Conservation (phyloP, 2,329 filamentous ascomycete species). For the Alternaria solani region DNA sequence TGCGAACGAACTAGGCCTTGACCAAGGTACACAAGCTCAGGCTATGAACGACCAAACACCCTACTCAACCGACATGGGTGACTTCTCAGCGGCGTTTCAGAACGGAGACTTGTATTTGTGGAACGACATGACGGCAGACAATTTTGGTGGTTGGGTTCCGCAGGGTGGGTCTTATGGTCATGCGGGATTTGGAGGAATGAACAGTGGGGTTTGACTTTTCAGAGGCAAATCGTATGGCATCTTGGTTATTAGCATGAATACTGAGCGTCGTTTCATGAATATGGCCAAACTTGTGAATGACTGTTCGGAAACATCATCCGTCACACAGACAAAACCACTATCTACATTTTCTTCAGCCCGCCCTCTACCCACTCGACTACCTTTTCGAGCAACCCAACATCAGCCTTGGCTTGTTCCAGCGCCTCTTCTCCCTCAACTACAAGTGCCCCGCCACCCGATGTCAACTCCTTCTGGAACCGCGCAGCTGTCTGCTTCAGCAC, state of each 20-base stretch:
- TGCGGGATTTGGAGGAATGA: conserved; percentile 34
- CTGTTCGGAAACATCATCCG: neutral
- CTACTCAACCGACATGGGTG: conserved; percentile 39
- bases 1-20: conserved; percentile 10
- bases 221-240: neutral
- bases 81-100: conserved; percentile 46
- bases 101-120: conserved; percentile 49
- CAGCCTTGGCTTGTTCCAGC: conserved; percentile 43
- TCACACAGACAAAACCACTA: neutral
- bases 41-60: conserved; percentile 19
- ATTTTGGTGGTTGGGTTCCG: conserved; percentile 42
- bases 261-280: neutral
- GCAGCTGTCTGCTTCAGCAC: conserved; percentile 52
- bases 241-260: neutral
- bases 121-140: conserved; percentile 46
- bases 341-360: conserved; percentile 19
- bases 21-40: conserved; percentile 1
- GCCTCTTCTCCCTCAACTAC: conserved; percentile 50
- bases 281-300: neutral
- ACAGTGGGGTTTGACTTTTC: conserved; percentile 24
- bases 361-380: conserved; percentile 42
- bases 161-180: conserved; percentile 38
- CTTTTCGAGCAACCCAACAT: conserved; percentile 48
- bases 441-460: conserved; percentile 46
- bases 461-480: conserved; percentile 50